These are phyloP conservation scores for Lactarius deliciosus DNA, from an alignment of 768 basidiomycete species.

Conservation along the genomic window DNA sequence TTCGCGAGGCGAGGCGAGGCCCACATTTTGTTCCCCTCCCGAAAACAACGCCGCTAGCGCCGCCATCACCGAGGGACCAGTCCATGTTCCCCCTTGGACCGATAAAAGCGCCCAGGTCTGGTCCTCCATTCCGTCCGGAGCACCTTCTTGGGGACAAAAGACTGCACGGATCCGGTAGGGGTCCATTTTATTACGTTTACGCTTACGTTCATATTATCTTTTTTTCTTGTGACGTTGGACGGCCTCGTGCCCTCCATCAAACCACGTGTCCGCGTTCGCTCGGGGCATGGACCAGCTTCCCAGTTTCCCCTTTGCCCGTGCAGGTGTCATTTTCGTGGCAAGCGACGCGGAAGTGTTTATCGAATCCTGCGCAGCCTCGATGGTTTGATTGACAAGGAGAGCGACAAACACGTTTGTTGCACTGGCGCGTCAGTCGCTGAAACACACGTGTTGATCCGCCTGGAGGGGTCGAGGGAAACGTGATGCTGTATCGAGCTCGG, in stretches of 20 bases:
- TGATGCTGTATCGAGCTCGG: not conserved
- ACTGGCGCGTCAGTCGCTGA: not conserved
- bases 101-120: not conserved
- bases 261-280: slow-evolving; percentile 21
- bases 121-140: not conserved
- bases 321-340: slow-evolving; percentile 1
- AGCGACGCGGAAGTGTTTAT: not conserved
- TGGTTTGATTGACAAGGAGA: slow-evolving; percentile 7
- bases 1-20: slow-evolving; percentile 21
- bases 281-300: slow-evolving; percentile 1
- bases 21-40: not conserved
- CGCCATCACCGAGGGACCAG: not conserved
- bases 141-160: slow-evolving; percentile 3
- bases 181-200: not conserved
- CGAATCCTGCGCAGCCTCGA: slow-evolving; percentile 2
- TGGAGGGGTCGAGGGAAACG: slow-evolving; percentile 4
- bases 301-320: not conserved
- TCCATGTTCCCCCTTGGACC: not conserved
- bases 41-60: not conserved
- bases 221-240: slow-evolving; percentile 11
- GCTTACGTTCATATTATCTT: not conserved
- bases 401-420: not conserved
- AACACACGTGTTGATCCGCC: slow-evolving; percentile 4
- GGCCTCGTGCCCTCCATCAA: slow-evolving; percentile 24
- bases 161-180: not conserved